phyloP scores from a whole-genome alignment of 305 asterid species.

The Fraxinus greggii region DNA sequence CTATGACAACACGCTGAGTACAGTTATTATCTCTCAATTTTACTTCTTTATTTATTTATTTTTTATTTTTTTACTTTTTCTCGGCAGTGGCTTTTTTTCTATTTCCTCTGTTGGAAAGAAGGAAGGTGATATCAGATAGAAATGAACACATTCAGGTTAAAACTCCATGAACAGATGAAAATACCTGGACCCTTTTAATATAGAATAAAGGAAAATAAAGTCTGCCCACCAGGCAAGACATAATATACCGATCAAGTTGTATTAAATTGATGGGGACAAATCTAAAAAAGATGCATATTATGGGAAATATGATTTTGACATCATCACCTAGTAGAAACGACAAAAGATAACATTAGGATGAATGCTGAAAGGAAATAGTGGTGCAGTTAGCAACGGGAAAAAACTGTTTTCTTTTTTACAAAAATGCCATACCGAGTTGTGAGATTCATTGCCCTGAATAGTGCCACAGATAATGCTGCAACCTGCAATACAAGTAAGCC shows the following conservation, averaged over 20 bases:
- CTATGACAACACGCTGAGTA: background rate
- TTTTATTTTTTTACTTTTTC: background rate
- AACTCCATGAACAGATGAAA: background rate
- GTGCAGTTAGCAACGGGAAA: slow-evolving; percentile 10
- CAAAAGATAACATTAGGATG: background rate
- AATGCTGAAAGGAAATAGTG: slow-evolving; percentile 6
- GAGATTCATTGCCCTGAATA: slow-evolving; percentile 86
- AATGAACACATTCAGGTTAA: background rate
- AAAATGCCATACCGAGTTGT: slow-evolving; percentile 59
- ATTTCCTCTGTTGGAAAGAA: background rate
- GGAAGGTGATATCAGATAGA: background rate
- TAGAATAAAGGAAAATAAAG: background rate
- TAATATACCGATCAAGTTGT: background rate
- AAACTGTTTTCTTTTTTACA: slow-evolving; percentile 5
- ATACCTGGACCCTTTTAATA: background rate
- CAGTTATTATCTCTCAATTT: background rate
- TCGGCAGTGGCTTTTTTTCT: background rate
- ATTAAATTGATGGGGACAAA: background rate
- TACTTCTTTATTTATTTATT: background rate
- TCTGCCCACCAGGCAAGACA: background rate
- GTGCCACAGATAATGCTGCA: slow-evolving; percentile 81
- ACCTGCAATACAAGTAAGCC: slow-evolving; percentile 54
- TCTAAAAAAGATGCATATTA: background rate
- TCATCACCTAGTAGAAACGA: slow-evolving; percentile 4
- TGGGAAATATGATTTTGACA: background rate